phyloP scores from a whole-genome alignment of 768 basidiomycete species.

The Tylopilus felleus region DNA sequence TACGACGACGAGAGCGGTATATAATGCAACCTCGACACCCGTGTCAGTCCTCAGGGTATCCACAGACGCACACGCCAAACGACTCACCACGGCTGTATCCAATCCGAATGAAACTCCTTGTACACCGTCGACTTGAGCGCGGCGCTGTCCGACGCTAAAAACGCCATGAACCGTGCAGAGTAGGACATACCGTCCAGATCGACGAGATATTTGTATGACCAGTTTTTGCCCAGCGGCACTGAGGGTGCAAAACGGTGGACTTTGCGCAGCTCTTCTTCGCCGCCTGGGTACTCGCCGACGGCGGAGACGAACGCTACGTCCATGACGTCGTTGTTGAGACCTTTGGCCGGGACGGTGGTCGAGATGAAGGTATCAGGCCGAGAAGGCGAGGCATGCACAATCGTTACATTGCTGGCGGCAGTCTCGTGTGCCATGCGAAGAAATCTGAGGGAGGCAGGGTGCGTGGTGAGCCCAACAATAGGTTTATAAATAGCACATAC shows the following conservation, averaged over 20 bases:
- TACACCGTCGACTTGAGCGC: constrained; percentile 91
- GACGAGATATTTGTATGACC: constrained; percentile 90
- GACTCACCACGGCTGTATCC: constrained; percentile 85
- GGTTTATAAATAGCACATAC: constrained; percentile 33
- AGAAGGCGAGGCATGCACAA: constrained; percentile 69
- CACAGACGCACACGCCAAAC: not conserved
- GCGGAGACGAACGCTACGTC: constrained; percentile 83
- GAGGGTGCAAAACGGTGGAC: constrained; percentile 70
- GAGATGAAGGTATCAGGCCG: constrained; percentile 56
- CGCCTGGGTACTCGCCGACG: constrained; percentile 75
- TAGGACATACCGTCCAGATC: constrained; percentile 97
- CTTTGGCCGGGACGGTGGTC: constrained; percentile 52
- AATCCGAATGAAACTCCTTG: constrained; percentile 85
- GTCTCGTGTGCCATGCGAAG: constrained; percentile 70
- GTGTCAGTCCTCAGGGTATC: not conserved
- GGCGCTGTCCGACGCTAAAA: constrained; percentile 83
- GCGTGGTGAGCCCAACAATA: not conserved
- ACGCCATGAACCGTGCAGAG: constrained; percentile 82
- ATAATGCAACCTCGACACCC: constrained; percentile 76
- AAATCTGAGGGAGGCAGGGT: constrained; percentile 39
- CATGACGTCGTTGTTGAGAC: constrained; percentile 78
- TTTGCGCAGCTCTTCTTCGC: constrained; percentile 58
- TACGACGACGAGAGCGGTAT: constrained; percentile 89
- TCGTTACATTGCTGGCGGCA: constrained; percentile 47
- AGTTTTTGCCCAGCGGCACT: constrained; percentile 80